phyloP scores from a whole-genome alignment of 352 stramenopile genomes.

The Nothophytophthora sp. region DNA sequence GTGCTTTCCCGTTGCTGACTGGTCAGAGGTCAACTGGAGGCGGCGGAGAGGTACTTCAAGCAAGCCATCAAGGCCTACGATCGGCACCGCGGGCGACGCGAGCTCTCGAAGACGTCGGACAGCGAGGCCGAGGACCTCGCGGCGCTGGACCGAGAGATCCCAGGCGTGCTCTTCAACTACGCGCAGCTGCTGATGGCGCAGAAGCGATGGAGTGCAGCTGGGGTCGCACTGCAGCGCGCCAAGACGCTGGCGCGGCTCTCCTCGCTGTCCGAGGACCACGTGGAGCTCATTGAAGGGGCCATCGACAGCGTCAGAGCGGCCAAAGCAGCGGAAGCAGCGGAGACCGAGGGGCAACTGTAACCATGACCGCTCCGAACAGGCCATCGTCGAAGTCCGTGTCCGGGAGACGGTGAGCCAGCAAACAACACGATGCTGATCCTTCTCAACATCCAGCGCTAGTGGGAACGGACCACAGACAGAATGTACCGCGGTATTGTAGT shows the following conservation, averaged over 20 bases:
- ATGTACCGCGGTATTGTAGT: too few species aligned
- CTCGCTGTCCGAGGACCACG: constrained; percentile 21
- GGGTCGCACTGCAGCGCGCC: constrained; percentile 20
- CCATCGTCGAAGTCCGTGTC: too few species aligned
- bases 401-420: neutral
- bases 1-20: too few species aligned
- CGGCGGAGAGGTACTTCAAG: constrained; percentile 37
- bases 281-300: constrained; percentile 22
- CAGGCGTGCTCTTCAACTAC: constrained; percentile 40
- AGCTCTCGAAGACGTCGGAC: constrained; percentile 25
- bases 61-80: constrained; percentile 32
- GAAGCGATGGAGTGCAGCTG: constrained; percentile 28
- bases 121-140: constrained; percentile 20
- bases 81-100: constrained; percentile 25
- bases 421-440: neutral
- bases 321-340: constrained; percentile 11
- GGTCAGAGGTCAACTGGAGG: constrained; percentile 13
- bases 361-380: constrained; percentile 6
- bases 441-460: too few species aligned
- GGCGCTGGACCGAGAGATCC: constrained; percentile 35
- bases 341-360: constrained; percentile 8
- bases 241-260: constrained; percentile 21
- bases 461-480: too few species aligned
- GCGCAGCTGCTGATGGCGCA: constrained; percentile 28
- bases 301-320: constrained; percentile 14